Evolutionary conservation across 1,284 basidiomycete species (phyloP).

Genomic region (Puccinia coronata): DNA sequence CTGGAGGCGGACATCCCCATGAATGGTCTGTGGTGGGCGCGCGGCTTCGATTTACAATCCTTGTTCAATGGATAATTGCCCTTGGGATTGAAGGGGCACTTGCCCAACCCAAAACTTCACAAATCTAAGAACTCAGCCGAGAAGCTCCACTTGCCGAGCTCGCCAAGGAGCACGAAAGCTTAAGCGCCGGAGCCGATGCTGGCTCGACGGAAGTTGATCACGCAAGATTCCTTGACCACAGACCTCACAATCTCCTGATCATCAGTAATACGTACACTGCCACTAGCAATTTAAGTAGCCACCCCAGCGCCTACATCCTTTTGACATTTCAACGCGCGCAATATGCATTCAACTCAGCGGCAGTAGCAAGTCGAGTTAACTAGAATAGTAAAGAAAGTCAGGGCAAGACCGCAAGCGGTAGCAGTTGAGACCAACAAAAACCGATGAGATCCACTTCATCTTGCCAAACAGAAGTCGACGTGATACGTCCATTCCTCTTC

Average conservation of each 20-base stretch:
- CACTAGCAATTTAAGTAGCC: neutral
- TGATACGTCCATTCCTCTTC: neutral
- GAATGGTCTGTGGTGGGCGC: neutral
- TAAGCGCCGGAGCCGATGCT: neutral
- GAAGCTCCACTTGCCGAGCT: neutral
- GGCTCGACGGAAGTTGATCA: neutral
- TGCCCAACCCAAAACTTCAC: neutral
- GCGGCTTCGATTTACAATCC: neutral
- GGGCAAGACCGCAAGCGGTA: neutral
- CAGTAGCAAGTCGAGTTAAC: neutral
- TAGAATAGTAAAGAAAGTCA: neutral
- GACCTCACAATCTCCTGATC: slow-evolving; percentile 1
- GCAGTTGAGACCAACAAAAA: neutral
- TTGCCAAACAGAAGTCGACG: neutral
- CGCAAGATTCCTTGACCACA: neutral
- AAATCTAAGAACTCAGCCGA: neutral
- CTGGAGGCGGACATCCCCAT: neutral
- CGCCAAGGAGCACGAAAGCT: slow-evolving; percentile 11
- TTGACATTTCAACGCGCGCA: neutral
- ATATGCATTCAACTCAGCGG: neutral
- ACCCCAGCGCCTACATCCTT: neutral
- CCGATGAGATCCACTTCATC: neutral
- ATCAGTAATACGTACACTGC: neutral
- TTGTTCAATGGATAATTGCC: neutral
- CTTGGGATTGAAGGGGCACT: neutral